Base-by-base conservation (phyloP, 192 early-diverging fungal genomes). In the Phlyctochytrium arcticum region DNA sequence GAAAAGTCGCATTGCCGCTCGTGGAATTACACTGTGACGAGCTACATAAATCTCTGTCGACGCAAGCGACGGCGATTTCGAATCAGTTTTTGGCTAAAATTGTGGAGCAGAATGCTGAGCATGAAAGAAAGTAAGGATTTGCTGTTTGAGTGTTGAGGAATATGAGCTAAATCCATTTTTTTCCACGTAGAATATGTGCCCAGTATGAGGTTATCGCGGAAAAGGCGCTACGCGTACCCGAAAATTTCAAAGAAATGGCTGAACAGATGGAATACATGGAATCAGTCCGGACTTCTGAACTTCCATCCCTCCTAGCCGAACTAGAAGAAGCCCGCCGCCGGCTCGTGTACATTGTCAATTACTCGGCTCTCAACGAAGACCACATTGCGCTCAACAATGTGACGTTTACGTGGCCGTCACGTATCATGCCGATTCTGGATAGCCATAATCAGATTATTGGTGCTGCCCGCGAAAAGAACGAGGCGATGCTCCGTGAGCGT, bases 181-280 rank as follows among this genome's bases (percentile, higher is more conserved):
- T 36, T 65, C 63, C 36, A 3, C 21, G 15, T 30, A 84, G 82
- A 3, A 83, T 85, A 19, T 85, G 83, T 56, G 57, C 60, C 26
- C 67, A 76, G 5, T 87, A 81, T 39, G 74, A 79, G 69, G 53
- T 54, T 12, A 84, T 87, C 23, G 75, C 74, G 60, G 74, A 79
- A 46, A 50, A 60, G 15, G 80, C 85, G 0, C 69, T 84, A 4
- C 68, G 71, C 30, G 67, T 76, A 0, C 85, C 85, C 2, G 85
- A 87, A 58, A 75, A 72, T 60, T 85, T 87, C 53, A 82, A 86
- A 47, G 83, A 85, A 53, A 83, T 87, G 83, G 85, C 84, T 3
- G 85, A 87, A 15, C 80, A 81, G 47, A 77, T 87, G 65, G 78
- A 69, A 54, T 81, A 81, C 55, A 85, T 87, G 78, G 75, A 83